A percentile compares a stretch with the other conserved stretches of the same genome.
Evolutionary conservation across 768 basidiomycete genomes (phyloP).

Genomic region (Tricholoma matsutake): DNA sequence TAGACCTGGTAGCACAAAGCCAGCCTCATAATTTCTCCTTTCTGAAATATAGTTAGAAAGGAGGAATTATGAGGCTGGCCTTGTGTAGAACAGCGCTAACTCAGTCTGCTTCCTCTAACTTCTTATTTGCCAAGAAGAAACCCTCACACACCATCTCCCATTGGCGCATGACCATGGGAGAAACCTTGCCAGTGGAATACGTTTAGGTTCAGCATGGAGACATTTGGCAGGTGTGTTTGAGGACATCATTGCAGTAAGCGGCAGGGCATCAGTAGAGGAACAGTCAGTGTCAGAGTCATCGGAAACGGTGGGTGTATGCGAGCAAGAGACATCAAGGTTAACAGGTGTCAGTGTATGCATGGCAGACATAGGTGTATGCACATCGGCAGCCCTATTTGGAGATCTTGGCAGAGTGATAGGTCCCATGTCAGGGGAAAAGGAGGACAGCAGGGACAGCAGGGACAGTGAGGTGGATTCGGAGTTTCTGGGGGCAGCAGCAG

Average conservation of each 20-base stretch:
- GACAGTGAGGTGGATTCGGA: not conserved
- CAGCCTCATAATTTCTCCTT: no score
- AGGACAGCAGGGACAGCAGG: not conserved
- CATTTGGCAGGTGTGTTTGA: not conserved
- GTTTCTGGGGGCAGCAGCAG: not conserved
- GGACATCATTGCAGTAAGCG: not conserved
- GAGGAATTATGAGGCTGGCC: no score
- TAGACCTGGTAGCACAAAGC: no score
- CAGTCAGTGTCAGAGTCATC: not conserved
- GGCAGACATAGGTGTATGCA: not conserved
- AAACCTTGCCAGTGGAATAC: not conserved
- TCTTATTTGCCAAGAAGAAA: no score
- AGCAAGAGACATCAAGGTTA: not conserved
- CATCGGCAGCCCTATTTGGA: not conserved
- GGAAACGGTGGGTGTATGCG: not conserved
- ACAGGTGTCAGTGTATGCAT: not conserved
- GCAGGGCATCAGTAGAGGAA: not conserved
- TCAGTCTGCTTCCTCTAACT: no score
- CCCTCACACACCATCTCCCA: no score
- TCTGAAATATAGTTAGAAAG: no score
- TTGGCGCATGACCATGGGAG: no score
- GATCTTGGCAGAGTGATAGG: not conserved
- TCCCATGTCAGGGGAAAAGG: not conserved
- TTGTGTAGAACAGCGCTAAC: no score
- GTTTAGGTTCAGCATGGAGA: not conserved